Evolutionary conservation across 176 grass and related monocot genomes (phyloP), one percentile per base, ranked within the genome.

Genomic region (Puccinellia tenuiflora): DNA sequence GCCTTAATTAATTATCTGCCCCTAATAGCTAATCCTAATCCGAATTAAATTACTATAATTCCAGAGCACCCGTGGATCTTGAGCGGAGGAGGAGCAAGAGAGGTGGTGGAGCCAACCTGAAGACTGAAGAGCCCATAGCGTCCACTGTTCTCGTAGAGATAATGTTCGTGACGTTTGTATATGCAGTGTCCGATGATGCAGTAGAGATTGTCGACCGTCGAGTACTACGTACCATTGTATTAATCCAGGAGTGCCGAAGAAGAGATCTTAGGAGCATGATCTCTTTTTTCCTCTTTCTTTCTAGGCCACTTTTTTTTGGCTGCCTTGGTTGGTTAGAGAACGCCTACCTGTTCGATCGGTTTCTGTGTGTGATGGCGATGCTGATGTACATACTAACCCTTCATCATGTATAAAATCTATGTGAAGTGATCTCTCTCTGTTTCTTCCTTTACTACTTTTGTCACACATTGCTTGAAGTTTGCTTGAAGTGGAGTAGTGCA

Each of bases 51-150:
- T 50, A 37, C 78, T 80, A 65, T 42, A 63, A 63, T n/a, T 75
- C 12, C 85, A 96, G 94, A 5, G 72, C 94, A 96, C 83, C 93
- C 90, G 2, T 96, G 94, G 94, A 93, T 96, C 64, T 21, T 77
- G 86, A 87, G 81, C 60, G 83, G 90, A 45, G 88, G 90, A 6
- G 86, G 78, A 28, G 22, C 54, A 62, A 76, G 68, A 20, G 78
- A 78, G 67, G 69, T 1, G 17, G 69, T 77, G 66, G 67, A 83
- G 57, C 60, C 77, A 38, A 87, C 43, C 85, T 90, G 79, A 88
- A 20, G 31, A 64, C n/a, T n/a, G n/a, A n/a, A n/a, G n/a, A n/a
- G n/a, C n/a, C 31, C 30, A 10, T 35, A 8, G 1, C 42, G n/a
- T 53, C 55, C 35, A 15, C 35, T 79, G 18, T 43, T 57, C 45